Evolutionary conservation across 2,329 filamentous ascomycete species (phyloP).

Genomic region (Sporothrix dimorphospora): DNA sequence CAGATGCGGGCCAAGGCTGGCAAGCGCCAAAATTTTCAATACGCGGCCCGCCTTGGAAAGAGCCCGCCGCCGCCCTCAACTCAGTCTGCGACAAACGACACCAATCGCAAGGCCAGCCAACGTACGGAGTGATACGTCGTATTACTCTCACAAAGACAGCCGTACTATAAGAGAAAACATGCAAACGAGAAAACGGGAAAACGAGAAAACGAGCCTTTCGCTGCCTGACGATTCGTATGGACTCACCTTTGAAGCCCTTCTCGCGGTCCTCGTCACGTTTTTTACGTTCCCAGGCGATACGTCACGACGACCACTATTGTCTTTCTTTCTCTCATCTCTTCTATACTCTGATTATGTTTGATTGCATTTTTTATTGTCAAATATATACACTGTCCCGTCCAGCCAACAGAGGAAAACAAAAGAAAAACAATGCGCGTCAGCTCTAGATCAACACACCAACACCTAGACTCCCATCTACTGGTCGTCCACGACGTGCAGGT

Average conservation of each 20-base stretch:
- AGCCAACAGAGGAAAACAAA: slow-evolving; percentile 10
- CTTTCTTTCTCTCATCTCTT: not conserved
- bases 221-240: too few relatives aligned
- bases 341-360: not conserved
- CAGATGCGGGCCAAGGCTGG: slow-evolving; percentile 7
- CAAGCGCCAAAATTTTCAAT: slow-evolving; percentile 17
- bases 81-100: not conserved
- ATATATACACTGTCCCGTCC: slow-evolving; percentile 27
- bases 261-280: not conserved
- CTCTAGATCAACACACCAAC: not conserved
- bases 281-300: not conserved
- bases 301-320: not conserved
- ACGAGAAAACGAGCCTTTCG: too few relatives aligned
- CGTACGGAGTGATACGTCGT: too few relatives aligned
- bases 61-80: not conserved
- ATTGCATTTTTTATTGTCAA: slow-evolving; percentile 2
- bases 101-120: not conserved
- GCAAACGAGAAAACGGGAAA: too few relatives aligned
- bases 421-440: slow-evolving; percentile 14
- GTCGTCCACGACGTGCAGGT: slow-evolving; percentile 89
- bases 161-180: not conserved
- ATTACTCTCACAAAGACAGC: not conserved
- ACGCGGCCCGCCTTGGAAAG: not conserved
- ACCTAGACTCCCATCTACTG: slow-evolving; percentile 55
- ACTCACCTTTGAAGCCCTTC: too few relatives aligned